Evolutionary conservation across 2,329 filamentous ascomycete genomes (phyloP), one percentile per base, ranked within the genome.

Genomic region (Apiospora arundinis): DNA sequence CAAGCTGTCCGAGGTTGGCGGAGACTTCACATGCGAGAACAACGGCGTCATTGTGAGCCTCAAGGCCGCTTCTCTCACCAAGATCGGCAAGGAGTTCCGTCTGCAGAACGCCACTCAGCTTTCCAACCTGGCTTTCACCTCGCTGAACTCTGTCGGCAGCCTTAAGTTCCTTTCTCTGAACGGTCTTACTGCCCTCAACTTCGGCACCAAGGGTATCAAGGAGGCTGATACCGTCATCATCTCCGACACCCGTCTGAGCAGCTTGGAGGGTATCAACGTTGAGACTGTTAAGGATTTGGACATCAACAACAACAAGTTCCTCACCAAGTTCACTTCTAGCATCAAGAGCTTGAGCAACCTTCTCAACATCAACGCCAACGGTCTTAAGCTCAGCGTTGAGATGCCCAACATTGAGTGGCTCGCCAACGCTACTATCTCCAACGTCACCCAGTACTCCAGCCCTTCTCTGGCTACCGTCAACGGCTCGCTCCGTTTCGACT

Each of bases 261-360:
- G 88, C 75, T 89, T 99, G 72, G 87, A 92, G 75, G 95, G 94
- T 79, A 93, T 99, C 81, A 92, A 94, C 81, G 87, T 98, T 74
- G 83, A 90, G 74, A 87, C 88, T n/a, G 91, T 94, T 70, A 88
- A 89, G 71, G 87, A 85, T 75, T 89, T 99, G 81, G 87, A 93
- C 82, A 92, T 99, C 83, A 92, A 70, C 68, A 70, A 93, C 89
- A 97, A 97, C 91, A 98, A 98, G 90, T 85, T 85, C 80, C 88
- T 99, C 77, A 90, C 89, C 80, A 87, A 86, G 73, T 93, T 97
- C 85, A 89, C 90, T 80, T 93, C 95, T 82, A 89, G 92, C 80
- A 88, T 98, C 72, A 88, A 88, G 81, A 95, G 93, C 84, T 89
- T 97, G 77, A 92, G 88, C 75, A 86, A 89, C 71, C 82, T 87